These are phyloP conservation scores for Aquanectria penicillioides DNA, from an alignment of 2,329 filamentous ascomycete species.

Conservation along the genomic window DNA sequence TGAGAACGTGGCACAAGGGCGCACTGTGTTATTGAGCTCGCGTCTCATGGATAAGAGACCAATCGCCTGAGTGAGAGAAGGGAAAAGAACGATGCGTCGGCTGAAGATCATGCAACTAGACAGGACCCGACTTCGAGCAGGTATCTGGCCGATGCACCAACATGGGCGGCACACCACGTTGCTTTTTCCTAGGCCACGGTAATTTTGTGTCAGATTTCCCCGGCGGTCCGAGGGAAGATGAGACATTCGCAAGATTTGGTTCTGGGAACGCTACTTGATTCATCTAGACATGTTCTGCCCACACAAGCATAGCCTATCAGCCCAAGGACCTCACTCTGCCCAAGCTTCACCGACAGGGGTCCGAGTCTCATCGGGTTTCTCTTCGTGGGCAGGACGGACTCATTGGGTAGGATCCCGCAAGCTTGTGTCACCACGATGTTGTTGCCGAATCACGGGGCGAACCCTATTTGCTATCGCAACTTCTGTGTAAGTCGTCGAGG, in stretches of 20 bases:
- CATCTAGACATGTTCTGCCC: too few relatives aligned
- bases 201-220: conserved; percentile 20
- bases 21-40: conserved; percentile 21
- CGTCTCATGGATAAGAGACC: conserved; percentile 4
- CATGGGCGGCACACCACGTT: conserved; percentile 21
- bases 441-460: conserved; percentile 34
- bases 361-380: conserved; percentile 13
- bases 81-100: conserved; percentile 22
- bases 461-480: conserved; percentile 37
- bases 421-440: conserved; percentile 32
- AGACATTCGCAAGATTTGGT: conserved; percentile 9
- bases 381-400: conserved; percentile 22
- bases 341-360: conserved; percentile 27
- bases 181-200: conserved; percentile 27
- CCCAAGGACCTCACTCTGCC: too few relatives aligned
- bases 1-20: conserved; percentile 16
- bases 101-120: conserved; percentile 20
- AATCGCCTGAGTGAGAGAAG: conserved; percentile 25
- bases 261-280: background rate
- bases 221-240: conserved; percentile 15
- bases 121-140: conserved; percentile 12
- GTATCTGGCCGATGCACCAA: conserved; percentile 11
- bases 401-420: conserved; percentile 31
- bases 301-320: too few relatives aligned
- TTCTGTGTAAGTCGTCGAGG: conserved; percentile 22